phyloP scores from a whole-genome alignment of 73 alveolate genomes.

The Tetrahymena borealis region DNA sequence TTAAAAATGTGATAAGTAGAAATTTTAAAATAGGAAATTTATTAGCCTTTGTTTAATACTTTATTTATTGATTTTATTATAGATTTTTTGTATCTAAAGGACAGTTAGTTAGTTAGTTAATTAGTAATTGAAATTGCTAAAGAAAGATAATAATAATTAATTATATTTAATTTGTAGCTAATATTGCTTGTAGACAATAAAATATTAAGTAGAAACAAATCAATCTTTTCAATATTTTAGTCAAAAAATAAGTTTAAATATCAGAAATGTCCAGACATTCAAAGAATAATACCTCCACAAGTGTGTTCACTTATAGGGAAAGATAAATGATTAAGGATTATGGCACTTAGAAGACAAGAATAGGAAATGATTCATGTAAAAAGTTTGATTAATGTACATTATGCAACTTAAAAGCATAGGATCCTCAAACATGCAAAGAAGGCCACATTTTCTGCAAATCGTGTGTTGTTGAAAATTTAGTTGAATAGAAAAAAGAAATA shows the following conservation, averaged over 20 bases:
- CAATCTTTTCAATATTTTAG: not conserved
- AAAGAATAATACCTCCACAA: constrained; percentile 74
- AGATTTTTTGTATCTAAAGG: no score
- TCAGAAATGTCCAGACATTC: constrained; percentile 81
- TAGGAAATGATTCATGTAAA: constrained; percentile 81
- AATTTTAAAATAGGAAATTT: no score
- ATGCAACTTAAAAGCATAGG: constrained; percentile 66
- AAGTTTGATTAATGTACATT: constrained; percentile 74
- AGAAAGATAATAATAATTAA: no score
- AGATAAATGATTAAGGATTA: constrained; percentile 77
- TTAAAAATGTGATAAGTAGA: no score
- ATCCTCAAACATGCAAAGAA: constrained; percentile 76
- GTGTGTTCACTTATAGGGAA: constrained; percentile 85
- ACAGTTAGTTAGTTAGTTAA: no score
- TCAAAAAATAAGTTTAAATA: not conserved
- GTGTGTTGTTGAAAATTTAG: constrained; percentile 77
- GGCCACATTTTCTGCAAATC: constrained; percentile 87
- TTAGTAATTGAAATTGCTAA: no score
- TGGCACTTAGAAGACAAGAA: constrained; percentile 77
- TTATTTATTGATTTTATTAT: no score
- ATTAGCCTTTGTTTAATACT: no score
- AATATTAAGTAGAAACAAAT: not conserved
- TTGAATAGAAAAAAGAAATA: constrained; percentile 64
- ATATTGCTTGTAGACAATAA: not conserved
- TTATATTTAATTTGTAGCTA: not conserved